Evolutionary conservation across 2,329 filamentous ascomycete genomes (phyloP).

Genomic region (Hypomyces perniciosus): DNA sequence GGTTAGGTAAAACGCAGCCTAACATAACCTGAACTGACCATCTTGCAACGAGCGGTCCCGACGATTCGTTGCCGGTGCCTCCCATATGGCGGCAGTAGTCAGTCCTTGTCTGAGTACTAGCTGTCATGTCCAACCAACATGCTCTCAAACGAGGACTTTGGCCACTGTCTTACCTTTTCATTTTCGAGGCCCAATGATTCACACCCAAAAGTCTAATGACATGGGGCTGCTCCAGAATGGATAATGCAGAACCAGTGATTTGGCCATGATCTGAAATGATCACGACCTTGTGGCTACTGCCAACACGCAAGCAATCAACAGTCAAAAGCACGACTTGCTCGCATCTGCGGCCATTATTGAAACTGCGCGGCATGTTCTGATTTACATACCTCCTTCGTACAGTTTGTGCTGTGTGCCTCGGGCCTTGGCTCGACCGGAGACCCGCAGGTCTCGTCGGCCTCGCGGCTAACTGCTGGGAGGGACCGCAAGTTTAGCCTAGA

Average conservation of each 20-base stretch:
- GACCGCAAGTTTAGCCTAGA: neutral
- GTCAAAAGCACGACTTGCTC: too few species aligned
- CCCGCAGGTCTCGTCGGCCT: neutral
- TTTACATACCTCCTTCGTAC: too few species aligned
- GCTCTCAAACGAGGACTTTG: too few species aligned
- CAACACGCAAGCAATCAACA: too few species aligned
- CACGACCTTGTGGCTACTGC: too few species aligned
- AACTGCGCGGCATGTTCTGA: neutral
- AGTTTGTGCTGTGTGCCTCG: neutral
- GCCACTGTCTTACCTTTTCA: too few species aligned
- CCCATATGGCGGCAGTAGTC: neutral
- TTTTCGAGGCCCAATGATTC: too few species aligned
- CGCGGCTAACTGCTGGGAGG: neutral
- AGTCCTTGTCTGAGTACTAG: neutral
- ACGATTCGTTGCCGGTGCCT: neutral
- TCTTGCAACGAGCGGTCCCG: neutral
- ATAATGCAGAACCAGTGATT: too few species aligned
- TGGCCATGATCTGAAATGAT: too few species aligned
- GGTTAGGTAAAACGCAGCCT: slow-evolving; percentile 9
- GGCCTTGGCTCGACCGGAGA: neutral
- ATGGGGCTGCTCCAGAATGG: too few species aligned
- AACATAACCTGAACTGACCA: neutral
- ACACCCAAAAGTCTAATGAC: too few species aligned
- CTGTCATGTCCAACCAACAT: too few species aligned
- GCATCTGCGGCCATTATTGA: neutral